A percentile compares a stretch with the other conserved stretches of the same genome.
phyloP scores from a whole-genome alignment of 2,329 filamentous ascomycete genomes.

The Neospermospora avenae region DNA sequence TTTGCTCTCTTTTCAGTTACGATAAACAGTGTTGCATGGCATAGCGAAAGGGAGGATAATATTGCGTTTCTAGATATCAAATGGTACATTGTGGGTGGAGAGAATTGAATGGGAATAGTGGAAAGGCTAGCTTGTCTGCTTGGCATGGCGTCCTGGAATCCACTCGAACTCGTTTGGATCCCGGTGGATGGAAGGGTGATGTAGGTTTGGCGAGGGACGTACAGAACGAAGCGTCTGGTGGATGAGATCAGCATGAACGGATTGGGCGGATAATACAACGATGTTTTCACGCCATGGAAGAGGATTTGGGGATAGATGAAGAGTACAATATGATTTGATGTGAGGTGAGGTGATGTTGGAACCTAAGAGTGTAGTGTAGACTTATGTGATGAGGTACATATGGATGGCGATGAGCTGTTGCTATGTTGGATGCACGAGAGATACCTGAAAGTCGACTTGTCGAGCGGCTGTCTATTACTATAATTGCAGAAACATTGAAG shows the following conservation, averaged over 20 bases:
- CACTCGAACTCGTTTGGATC: neutral
- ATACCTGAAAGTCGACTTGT: neutral
- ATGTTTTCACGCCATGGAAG: neutral
- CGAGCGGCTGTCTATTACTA: neutral
- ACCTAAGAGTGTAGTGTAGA: neutral
- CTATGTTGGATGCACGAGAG: neutral
- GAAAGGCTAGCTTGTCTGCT: neutral
- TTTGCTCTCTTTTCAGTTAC: conserved; percentile 5
- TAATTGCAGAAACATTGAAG: too few species aligned
- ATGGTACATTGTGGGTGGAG: conserved; percentile 1
- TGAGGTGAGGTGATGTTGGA: neutral
- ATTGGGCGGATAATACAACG: neutral
- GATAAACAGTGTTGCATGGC: conserved; percentile 16
- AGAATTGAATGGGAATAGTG: neutral
- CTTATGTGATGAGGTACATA: neutral
- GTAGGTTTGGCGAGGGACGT: neutral
- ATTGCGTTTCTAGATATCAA: conserved; percentile 3
- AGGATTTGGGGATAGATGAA: neutral
- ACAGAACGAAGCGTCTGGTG: neutral
- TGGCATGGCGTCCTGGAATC: conserved; percentile 6
- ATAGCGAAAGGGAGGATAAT: conserved; percentile 21
- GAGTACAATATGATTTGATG: neutral
- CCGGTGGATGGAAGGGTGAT: neutral
- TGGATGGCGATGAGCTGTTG: neutral
- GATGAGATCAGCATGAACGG: neutral